Conservation (phyloP, 2,329 filamentous ascomycete genomes). For the Phaeophleospora eucalypticola region DNA sequence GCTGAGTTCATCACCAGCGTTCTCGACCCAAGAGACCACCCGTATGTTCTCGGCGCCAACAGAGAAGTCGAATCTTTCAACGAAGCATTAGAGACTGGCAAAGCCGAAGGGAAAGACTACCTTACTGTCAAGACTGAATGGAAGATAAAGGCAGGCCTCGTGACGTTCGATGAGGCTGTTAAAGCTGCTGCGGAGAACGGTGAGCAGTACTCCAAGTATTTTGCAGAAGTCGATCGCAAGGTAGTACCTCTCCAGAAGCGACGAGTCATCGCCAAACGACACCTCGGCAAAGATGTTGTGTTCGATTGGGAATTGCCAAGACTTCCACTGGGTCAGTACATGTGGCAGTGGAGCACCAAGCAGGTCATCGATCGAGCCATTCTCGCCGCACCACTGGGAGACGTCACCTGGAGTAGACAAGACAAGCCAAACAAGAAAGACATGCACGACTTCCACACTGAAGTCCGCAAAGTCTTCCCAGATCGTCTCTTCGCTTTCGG, state of each 20-base stretch:
- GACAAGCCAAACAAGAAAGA: conserved; percentile 9
- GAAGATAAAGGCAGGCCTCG: conserved; percentile 7
- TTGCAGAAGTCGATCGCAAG: conserved; percentile 2
- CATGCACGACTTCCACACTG: conserved; percentile 11
- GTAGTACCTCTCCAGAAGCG: conserved; percentile 6
- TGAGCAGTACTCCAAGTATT: conserved; percentile 3
- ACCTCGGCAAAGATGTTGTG: conserved; percentile 4
- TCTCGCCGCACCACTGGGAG: conserved; percentile 8
- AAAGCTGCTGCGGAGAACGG: neutral
- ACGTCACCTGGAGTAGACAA: conserved; percentile 11
- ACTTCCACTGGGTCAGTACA: conserved; percentile 9
- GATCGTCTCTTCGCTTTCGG: conserved; percentile 10
- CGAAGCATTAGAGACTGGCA: conserved; percentile 6
- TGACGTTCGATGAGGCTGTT: conserved; percentile 10
- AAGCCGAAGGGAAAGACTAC: conserved; percentile 8
- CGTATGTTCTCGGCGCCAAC: conserved; percentile 9
- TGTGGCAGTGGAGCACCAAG: conserved; percentile 11
- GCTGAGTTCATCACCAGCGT: conserved; percentile 13
- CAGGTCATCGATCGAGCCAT: conserved; percentile 11
- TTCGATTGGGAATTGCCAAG: conserved; percentile 10
- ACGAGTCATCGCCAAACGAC: conserved; percentile 2
- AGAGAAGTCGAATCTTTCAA: conserved; percentile 9
- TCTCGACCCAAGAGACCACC: conserved; percentile 10
- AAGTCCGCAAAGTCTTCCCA: conserved; percentile 9
- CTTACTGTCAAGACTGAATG: conserved; percentile 9